Percentiles rank a stretch among this genome's conserved stretches.
phyloP scores from a whole-genome alignment of 2,329 filamentous ascomycete species.

The Trichoderma gracile region DNA sequence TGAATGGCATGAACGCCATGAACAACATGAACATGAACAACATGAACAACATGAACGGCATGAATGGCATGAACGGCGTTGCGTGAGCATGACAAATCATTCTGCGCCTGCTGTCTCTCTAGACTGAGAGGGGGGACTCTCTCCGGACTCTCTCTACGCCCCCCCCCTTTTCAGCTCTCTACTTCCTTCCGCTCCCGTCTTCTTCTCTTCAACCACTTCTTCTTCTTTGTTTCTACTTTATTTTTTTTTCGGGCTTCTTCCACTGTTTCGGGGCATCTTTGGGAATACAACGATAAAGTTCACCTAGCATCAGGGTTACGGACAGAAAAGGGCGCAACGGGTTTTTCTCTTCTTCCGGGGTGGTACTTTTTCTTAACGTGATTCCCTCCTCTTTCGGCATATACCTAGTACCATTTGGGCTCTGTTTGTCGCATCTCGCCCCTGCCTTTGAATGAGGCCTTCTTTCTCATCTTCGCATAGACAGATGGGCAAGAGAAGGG shows the following conservation, averaged over 20 bases:
- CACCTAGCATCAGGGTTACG: conserved; percentile 11
- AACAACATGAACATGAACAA: background rate
- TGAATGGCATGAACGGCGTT: background rate
- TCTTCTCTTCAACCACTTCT: background rate
- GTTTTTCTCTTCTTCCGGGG: background rate
- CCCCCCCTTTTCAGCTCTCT: background rate
- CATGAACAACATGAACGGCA: background rate
- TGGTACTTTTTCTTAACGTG: background rate
- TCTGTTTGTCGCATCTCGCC: conserved; percentile 13
- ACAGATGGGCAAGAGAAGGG: conserved; percentile 10
- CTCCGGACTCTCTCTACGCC: background rate
- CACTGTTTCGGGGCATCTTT: conserved; percentile 7
- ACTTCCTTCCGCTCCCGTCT: background rate
- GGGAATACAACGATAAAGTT: conserved; percentile 20
- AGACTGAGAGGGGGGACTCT: background rate
- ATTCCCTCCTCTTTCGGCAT: background rate
- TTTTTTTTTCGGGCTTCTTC: background rate
- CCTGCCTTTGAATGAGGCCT: conserved; percentile 1
- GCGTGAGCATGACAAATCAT: background rate
- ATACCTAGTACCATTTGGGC: conserved; percentile 16
- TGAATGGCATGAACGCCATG: background rate
- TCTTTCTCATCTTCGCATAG: conserved; percentile 15
- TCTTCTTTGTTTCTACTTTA: background rate
- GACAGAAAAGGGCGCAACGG: conserved; percentile 6
- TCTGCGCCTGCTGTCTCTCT: background rate